A percentile compares a stretch with the other conserved stretches of the same genome.
phyloP scores from a whole-genome alignment of 768 basidiomycete species.

The Phylloporus scabripes region DNA sequence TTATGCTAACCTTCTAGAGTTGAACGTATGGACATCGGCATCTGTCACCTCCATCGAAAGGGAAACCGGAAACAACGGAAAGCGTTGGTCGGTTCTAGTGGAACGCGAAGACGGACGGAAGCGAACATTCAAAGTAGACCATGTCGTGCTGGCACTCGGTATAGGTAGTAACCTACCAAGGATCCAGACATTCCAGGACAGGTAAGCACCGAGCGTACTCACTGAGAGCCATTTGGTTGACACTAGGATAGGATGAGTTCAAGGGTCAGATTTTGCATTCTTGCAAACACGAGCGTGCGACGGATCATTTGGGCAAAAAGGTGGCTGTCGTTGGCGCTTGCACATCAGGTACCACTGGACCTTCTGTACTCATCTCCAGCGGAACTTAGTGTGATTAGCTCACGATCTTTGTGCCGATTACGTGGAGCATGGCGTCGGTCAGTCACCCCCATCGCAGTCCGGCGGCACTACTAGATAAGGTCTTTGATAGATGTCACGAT shows the following conservation, averaged over 20 bases:
- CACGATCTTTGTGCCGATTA: constrained; percentile 50
- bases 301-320: constrained; percentile 61
- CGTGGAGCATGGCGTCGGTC: constrained; percentile 41
- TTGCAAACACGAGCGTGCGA: constrained; percentile 46
- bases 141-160: constrained; percentile 48
- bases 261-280: constrained; percentile 62
- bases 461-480: background rate
- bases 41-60: constrained; percentile 24
- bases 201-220: constrained; percentile 23
- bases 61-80: constrained; percentile 28
- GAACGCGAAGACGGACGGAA: constrained; percentile 31
- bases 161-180: constrained; percentile 41
- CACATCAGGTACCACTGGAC: constrained; percentile 45
- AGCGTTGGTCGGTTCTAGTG: constrained; percentile 41
- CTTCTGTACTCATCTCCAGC: background rate
- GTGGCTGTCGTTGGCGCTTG: constrained; percentile 65
- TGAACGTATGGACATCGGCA: constrained; percentile 60
- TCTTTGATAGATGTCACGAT: constrained; percentile 38
- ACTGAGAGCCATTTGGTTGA: background rate
- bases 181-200: constrained; percentile 39
- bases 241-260: constrained; percentile 43
- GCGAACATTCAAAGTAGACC: constrained; percentile 40
- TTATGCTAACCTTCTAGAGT: constrained; percentile 54
- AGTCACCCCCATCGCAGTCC: constrained; percentile 7
- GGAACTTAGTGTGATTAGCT: constrained; percentile 21